A percentile compares a stretch with the other conserved stretches of the same genome.
phyloP scores from a whole-genome alignment of 108 stramenopile species.

The Fragilariopsis cylindrus region DNA sequence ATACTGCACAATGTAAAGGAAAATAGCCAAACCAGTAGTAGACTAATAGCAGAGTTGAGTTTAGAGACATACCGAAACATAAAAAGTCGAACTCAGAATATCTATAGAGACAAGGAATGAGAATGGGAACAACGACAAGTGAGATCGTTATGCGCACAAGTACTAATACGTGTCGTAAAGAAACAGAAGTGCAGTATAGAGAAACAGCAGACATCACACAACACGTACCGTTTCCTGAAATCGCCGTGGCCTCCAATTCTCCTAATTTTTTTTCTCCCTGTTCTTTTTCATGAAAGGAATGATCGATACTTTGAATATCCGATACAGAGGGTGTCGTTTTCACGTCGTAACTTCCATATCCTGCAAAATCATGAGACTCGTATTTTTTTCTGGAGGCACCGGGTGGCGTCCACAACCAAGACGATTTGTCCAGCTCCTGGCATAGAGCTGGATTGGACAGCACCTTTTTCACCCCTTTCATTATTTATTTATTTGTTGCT shows the following conservation, averaged over 20 bases:
- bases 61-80: slow-evolving; percentile 13
- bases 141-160: not conserved
- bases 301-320: slow-evolving; percentile 21
- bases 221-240: slow-evolving; percentile 67
- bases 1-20: too few species aligned
- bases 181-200: not conserved
- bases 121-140: not conserved
- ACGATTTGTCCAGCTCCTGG: slow-evolving; percentile 25
- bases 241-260: slow-evolving; percentile 65
- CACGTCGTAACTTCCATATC: slow-evolving; percentile 42
- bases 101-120: not conserved
- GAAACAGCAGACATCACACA: too few species aligned
- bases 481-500: not conserved
- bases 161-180: not conserved
- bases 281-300: slow-evolving; percentile 22
- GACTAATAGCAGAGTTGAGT: slow-evolving; percentile 27
- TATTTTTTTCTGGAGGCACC: slow-evolving; percentile 27
- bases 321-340: slow-evolving; percentile 21
- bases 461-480: not conserved
- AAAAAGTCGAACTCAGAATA: slow-evolving; percentile 12
- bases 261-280: slow-evolving; percentile 29
- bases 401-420: slow-evolving; percentile 36
- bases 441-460: slow-evolving; percentile 19
- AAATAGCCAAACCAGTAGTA: slow-evolving; percentile 28
- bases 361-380: slow-evolving; percentile 41